A percentile compares a stretch with the other conserved stretches of the same genome.
These are phyloP conservation scores for Solanum peruvianum DNA, from an alignment of 257 asterid genomes.

Conservation along the genomic window DNA sequence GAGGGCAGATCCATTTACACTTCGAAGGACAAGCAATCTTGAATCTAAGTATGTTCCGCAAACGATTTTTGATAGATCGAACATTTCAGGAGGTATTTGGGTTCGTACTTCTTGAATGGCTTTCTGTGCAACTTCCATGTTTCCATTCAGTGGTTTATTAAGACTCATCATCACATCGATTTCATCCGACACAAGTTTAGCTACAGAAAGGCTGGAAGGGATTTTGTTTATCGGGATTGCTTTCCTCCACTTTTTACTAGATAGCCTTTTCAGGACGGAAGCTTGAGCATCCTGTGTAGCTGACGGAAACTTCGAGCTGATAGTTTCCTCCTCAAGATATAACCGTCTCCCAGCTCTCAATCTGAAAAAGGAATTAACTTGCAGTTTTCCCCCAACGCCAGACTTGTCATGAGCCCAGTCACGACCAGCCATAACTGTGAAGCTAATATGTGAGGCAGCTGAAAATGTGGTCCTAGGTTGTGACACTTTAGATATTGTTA, in stretches of 20 bases:
- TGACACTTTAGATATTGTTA: slow-evolving; percentile 40
- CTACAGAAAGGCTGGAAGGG: slow-evolving; percentile 78
- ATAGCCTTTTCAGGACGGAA: slow-evolving; percentile 33
- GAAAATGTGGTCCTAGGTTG: slow-evolving; percentile 50
- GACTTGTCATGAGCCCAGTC: slow-evolving; percentile 81
- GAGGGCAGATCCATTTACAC: slow-evolving; percentile 68
- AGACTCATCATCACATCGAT: slow-evolving; percentile 48
- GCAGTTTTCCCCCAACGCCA: slow-evolving; percentile 52
- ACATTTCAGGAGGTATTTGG: slow-evolving; percentile 75
- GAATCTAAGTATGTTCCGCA: slow-evolving; percentile 84
- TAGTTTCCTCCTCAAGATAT: slow-evolving; percentile 47
- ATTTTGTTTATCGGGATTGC: slow-evolving; percentile 45
- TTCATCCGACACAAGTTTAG: slow-evolving; percentile 52
- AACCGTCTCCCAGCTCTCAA: slow-evolving; percentile 78
- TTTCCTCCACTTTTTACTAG: slow-evolving; percentile 72
- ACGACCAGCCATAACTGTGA: slow-evolving; percentile 43
- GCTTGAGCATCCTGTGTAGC: slow-evolving; percentile 30
- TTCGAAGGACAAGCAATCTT: slow-evolving; percentile 61
- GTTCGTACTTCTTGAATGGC: slow-evolving; percentile 53
- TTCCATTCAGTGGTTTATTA: slow-evolving; percentile 35
- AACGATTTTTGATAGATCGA: slow-evolving; percentile 64
- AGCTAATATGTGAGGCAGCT: slow-evolving; percentile 45
- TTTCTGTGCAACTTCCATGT: slow-evolving; percentile 28
- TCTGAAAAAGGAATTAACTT: slow-evolving; percentile 33
- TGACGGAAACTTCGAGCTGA: slow-evolving; percentile 12